Evolutionary conservation across 2,329 filamentous ascomycete genomes (phyloP).

Genomic region (Sporothrix globosa): DNA sequence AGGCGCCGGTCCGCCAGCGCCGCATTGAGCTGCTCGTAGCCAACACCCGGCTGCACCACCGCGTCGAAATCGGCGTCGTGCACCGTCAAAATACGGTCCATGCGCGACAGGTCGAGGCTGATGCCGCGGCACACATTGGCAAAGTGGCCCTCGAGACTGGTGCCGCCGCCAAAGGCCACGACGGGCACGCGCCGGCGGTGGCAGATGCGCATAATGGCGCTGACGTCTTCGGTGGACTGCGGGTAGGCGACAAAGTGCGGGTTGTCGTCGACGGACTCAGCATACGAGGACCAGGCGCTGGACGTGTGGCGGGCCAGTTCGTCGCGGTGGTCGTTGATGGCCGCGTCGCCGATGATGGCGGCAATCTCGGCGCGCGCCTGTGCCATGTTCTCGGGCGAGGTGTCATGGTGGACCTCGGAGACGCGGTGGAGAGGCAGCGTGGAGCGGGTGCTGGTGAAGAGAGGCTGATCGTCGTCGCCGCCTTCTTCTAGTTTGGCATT

Average conservation of each 20-base stretch:
- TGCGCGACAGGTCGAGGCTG: slow-evolving; percentile 77
- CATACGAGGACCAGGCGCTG: slow-evolving; percentile 66
- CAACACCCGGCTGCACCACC: slow-evolving; percentile 77
- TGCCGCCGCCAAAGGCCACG: slow-evolving; percentile 84
- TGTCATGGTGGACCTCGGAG: slow-evolving; percentile 57
- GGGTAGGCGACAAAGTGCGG: slow-evolving; percentile 78
- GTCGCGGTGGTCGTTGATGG: slow-evolving; percentile 61
- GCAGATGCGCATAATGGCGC: slow-evolving; percentile 86
- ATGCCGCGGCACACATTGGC: slow-evolving; percentile 82
- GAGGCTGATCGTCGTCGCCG: background rate
- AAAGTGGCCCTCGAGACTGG: slow-evolving; percentile 87
- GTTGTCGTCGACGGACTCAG: slow-evolving; percentile 46
- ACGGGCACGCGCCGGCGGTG: slow-evolving; percentile 80
- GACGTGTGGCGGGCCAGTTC: slow-evolving; percentile 61
- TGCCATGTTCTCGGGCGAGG: slow-evolving; percentile 47
- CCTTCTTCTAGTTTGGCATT: background rate
- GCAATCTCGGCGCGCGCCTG: slow-evolving; percentile 66
- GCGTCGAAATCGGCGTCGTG: slow-evolving; percentile 79
- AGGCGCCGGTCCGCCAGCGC: slow-evolving; percentile 71
- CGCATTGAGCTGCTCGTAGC: slow-evolving; percentile 86
- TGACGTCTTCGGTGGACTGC: slow-evolving; percentile 76
- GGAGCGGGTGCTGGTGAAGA: slow-evolving; percentile 46
- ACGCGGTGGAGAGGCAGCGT: slow-evolving; percentile 48
- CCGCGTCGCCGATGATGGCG: slow-evolving; percentile 63
- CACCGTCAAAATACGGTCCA: slow-evolving; percentile 78